A percentile compares a stretch with the other conserved stretches of the same genome.
These are phyloP conservation scores for Hymenoscyphus repandus DNA, from an alignment of 2,329 filamentous ascomycete species.

Conservation along the genomic window DNA sequence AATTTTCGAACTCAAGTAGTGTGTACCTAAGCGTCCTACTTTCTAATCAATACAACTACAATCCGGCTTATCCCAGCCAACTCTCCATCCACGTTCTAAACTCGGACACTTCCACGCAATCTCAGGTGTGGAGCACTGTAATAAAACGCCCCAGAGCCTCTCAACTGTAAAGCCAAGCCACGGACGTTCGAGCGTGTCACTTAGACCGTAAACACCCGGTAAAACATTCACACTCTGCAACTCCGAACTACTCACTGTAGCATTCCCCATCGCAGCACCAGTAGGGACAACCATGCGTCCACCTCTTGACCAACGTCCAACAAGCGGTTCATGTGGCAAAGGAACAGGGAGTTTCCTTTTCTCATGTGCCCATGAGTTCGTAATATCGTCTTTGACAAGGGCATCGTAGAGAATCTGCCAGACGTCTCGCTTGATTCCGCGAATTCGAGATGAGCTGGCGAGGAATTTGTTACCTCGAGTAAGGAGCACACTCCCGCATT, in stretches of 20 bases:
- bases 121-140: slow-evolving; percentile 29
- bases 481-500: slow-evolving; percentile 33
- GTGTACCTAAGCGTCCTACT: too few species aligned
- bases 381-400: slow-evolving; percentile 16
- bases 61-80: slow-evolving; percentile 20
- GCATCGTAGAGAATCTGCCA: slow-evolving; percentile 27
- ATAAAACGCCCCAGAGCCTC: slow-evolving; percentile 33
- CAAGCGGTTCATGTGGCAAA: slow-evolving; percentile 2
- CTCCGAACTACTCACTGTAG: slow-evolving; percentile 20
- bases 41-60: slow-evolving; percentile 19
- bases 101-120: slow-evolving; percentile 29
- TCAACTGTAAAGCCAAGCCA: slow-evolving; percentile 34
- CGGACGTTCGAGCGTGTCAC: slow-evolving; percentile 28
- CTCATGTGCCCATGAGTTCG: slow-evolving; percentile 28
- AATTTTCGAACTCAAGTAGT: too few species aligned
- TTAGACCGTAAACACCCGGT: slow-evolving; percentile 17
- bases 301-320: neutral
- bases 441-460: slow-evolving; percentile 38
- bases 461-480: slow-evolving; percentile 45
- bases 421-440: slow-evolving; percentile 26
- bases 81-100: slow-evolving; percentile 19
- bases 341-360: slow-evolving; percentile 17
- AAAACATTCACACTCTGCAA: slow-evolving; percentile 4
- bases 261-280: neutral
- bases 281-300: neutral